Evolutionary conservation across 495 filamentous ascomycete genomes (phyloP).

Genomic region (Apiosordaria backusii): DNA sequence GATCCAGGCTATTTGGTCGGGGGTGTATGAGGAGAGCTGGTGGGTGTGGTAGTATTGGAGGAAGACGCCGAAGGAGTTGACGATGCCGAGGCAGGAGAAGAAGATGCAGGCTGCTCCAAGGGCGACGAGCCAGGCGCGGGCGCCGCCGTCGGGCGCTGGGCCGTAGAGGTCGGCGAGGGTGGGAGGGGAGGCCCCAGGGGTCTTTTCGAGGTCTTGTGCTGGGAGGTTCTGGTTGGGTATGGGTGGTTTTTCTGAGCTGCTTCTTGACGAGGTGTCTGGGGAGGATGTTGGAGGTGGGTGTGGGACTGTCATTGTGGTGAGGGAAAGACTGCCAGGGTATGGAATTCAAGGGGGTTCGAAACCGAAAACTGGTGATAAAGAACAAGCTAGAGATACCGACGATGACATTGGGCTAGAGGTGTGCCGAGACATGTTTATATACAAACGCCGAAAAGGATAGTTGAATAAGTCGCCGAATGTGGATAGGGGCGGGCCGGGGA

Average conservation of each 20-base stretch:
- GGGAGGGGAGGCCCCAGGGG: not conserved
- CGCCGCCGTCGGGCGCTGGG: conserved; percentile 27
- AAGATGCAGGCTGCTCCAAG: conserved; percentile 24
- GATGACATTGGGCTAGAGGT: not conserved
- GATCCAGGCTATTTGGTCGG: conserved; percentile 59
- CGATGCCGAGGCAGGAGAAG: conserved; percentile 57
- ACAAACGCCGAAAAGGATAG: not conserved
- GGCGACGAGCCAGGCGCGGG: conserved; percentile 28
- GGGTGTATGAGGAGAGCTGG: conserved; percentile 44
- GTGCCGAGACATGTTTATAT: not conserved
- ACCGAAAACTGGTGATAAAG: not conserved
- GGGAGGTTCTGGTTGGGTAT: not conserved
- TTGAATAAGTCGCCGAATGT: not conserved
- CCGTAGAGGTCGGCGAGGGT: not conserved
- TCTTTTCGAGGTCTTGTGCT: conserved; percentile 1
- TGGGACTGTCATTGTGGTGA: not conserved
- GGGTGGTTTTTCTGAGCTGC: not conserved
- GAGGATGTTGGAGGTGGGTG: not conserved
- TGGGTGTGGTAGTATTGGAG: conserved; percentile 56
- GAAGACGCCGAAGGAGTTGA: conserved; percentile 61
- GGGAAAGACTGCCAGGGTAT: not conserved
- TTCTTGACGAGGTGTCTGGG: not conserved
- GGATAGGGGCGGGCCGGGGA: not conserved
- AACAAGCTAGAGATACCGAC: not conserved
- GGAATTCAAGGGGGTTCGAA: not conserved